Percentiles rank a stretch among this genome's conserved stretches.
phyloP scores from a whole-genome alignment of 148 eudicot genomes.

The Rheum nobile region DNA sequence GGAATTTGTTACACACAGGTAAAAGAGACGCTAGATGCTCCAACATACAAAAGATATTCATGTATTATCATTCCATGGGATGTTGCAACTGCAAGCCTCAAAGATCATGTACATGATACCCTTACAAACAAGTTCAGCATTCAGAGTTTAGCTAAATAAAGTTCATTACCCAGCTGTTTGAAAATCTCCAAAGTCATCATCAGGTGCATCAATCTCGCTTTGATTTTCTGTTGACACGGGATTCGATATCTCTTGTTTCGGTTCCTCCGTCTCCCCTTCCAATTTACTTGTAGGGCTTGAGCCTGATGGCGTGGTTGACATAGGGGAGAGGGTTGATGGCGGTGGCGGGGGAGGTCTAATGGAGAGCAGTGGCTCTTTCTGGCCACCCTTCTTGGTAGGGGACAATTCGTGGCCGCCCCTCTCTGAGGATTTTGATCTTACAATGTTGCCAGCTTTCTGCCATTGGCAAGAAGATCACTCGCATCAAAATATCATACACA shows the following conservation, averaged over 20 bases:
- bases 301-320: constrained; percentile 22
- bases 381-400: constrained; percentile 34
- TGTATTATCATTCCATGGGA: not conserved
- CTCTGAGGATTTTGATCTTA: constrained; percentile 53
- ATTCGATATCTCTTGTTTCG: constrained; percentile 18
- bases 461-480: not conserved
- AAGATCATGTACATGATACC: constrained; percentile 21
- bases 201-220: constrained; percentile 39
- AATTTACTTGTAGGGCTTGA: constrained; percentile 17
- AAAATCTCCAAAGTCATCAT: constrained; percentile 95
- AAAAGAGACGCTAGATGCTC: not conserved
- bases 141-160: not conserved
- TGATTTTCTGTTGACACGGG: constrained; percentile 22
- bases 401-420: constrained; percentile 52
- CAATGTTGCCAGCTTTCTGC: constrained; percentile 48
- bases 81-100: constrained; percentile 5
- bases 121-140: not conserved
- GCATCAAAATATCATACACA: not conserved
- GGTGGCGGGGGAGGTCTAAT: constrained; percentile 90
- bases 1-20: not conserved
- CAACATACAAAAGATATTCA: not conserved
- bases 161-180: constrained; percentile 53
- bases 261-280: constrained; percentile 15
- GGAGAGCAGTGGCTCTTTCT: constrained; percentile 37
- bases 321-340: constrained; percentile 45